Evolutionary conservation across 805 yeast species (phyloP).

Genomic region (Zygosaccharomyces siamensis): DNA sequence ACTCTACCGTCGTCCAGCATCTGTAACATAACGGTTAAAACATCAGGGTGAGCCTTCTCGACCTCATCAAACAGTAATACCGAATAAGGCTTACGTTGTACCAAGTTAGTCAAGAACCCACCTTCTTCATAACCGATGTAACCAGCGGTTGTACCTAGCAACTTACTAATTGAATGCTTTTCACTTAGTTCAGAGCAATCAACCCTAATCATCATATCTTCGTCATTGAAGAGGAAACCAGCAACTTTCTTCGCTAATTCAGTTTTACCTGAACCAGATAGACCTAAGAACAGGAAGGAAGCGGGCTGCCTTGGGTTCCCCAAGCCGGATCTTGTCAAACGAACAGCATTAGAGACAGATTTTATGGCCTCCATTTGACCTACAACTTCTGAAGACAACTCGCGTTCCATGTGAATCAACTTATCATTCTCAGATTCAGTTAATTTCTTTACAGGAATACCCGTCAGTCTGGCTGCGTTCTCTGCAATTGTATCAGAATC

Average conservation of each 20-base stretch:
- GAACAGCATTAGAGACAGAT: conserved; percentile 92
- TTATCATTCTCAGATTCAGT: conserved; percentile 94
- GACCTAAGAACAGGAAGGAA: conserved; percentile 88
- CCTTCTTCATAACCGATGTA: conserved; percentile 97
- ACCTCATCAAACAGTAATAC: conserved; percentile 97
- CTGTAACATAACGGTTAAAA: conserved; percentile 84
- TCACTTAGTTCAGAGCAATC: conserved; percentile 96
- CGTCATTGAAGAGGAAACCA: conserved; percentile 92
- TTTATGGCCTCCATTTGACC: conserved; percentile 95
- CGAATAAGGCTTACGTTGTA: conserved; percentile 87
- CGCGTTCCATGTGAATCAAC: conserved; percentile 91
- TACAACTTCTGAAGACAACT: conserved; percentile 74
- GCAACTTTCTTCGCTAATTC: conserved; percentile 96
- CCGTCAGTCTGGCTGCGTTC: conserved; percentile 93
- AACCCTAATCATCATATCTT: conserved; percentile 92
- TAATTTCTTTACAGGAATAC: conserved; percentile 91
- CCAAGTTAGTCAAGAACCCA: conserved; percentile 89
- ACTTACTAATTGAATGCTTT: conserved; percentile 91
- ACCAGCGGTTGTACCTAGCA: conserved; percentile 97
- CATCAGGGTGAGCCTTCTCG: conserved; percentile 98
- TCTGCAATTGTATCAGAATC: conserved; percentile 92
- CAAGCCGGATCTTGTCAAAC: conserved; percentile 89
- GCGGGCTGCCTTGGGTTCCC: conserved; percentile 97
- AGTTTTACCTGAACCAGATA: conserved; percentile 97
- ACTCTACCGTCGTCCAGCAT: conserved; percentile 95